Evolutionary conservation across 768 basidiomycete species (phyloP).

Genomic region (Pulveroboletus sp.): DNA sequence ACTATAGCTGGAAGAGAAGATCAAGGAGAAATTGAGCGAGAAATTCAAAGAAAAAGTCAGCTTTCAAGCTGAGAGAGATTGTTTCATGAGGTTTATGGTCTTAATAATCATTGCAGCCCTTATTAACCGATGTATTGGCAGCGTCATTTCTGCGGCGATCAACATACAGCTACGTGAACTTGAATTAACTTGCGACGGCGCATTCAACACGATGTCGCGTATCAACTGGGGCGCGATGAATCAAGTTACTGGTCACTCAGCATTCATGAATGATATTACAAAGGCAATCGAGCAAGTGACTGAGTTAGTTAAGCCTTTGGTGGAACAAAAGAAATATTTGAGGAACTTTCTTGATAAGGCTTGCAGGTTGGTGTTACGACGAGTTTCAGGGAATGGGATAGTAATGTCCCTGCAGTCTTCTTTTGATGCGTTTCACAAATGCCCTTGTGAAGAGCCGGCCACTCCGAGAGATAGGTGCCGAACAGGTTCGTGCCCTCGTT

Average conservation of each 20-base stretch:
- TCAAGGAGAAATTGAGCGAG: constrained; percentile 73
- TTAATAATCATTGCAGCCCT: not conserved
- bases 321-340: constrained; percentile 94
- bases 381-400: not conserved
- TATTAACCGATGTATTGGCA: constrained; percentile 27
- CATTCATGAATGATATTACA: constrained; percentile 74
- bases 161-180: constrained; percentile 77
- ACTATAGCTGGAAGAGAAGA: constrained; percentile 83
- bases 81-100: constrained; percentile 72
- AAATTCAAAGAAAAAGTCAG: constrained; percentile 76
- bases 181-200: constrained; percentile 75
- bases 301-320: constrained; percentile 68
- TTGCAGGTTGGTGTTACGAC: constrained; percentile 56
- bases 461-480: constrained; percentile 87
- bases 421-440: constrained; percentile 85
- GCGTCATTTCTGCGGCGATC: constrained; percentile 82
- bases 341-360: constrained; percentile 93
- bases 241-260: constrained; percentile 83
- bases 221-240: constrained; percentile 74
- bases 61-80: constrained; percentile 79
- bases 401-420: constrained; percentile 45
- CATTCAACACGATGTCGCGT: constrained; percentile 71
- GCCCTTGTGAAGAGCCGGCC: constrained; percentile 87
- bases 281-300: constrained; percentile 70
- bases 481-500: constrained; percentile 57